phyloP scores from a whole-genome alignment of 1,284 basidiomycete genomes.

The Cryptococcus floricola region DNA sequence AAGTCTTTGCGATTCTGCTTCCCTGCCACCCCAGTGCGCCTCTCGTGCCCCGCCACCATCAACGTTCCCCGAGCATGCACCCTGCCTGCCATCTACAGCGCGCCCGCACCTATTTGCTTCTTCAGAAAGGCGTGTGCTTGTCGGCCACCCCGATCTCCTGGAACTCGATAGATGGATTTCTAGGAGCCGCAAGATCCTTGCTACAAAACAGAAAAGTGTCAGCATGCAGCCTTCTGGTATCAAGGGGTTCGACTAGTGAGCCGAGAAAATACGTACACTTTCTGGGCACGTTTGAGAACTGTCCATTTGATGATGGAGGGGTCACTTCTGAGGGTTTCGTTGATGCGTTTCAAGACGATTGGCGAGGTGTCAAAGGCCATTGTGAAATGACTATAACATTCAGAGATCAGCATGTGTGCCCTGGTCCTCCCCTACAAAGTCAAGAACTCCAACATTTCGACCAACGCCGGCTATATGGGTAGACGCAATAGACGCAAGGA shows the following conservation, averaged over 20 bases:
- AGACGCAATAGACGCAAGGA: neutral
- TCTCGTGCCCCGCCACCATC: neutral
- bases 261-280: slow-evolving; percentile 28
- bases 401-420: neutral
- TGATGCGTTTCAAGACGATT: slow-evolving; percentile 39
- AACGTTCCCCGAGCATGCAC: no score
- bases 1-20: neutral
- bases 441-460: neutral
- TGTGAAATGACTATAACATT: slow-evolving; percentile 40
- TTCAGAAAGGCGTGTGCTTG: neutral
- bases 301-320: slow-evolving; percentile 40
- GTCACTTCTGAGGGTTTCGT: slow-evolving; percentile 43
- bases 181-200: slow-evolving; percentile 16
- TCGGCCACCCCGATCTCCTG: slow-evolving; percentile 5
- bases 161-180: slow-evolving; percentile 15
- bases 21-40: neutral
- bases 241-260: neutral
- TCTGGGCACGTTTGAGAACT: slow-evolving; percentile 34
- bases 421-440: no score
- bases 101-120: neutral
- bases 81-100: neutral
- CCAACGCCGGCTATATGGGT: neutral
- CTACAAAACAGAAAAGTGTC: slow-evolving; percentile 2
- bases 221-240: neutral
- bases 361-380: slow-evolving; percentile 49